Conservation (phyloP, 2,329 filamentous ascomycete species). For the Akanthomyces dipterigenus region DNA sequence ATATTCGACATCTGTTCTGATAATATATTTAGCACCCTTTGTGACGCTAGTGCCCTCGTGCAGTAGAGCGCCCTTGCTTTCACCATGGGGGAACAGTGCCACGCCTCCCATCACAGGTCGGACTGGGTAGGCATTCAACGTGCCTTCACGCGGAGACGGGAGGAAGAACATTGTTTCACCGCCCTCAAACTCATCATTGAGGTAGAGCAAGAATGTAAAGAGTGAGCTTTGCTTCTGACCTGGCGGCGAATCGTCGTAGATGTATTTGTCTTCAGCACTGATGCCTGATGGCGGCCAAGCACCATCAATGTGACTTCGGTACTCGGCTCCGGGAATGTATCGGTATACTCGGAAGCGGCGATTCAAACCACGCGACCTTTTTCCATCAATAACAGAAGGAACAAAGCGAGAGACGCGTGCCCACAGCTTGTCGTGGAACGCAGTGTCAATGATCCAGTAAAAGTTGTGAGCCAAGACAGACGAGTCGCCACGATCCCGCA, state of each 20-base stretch:
- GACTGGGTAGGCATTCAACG: constrained; percentile 62
- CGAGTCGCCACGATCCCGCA: constrained; percentile 57
- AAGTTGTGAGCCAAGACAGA: constrained; percentile 67
- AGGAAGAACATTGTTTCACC: constrained; percentile 68
- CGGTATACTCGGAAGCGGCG: constrained; percentile 65
- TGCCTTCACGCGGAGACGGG: constrained; percentile 56
- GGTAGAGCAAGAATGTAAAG: constrained; percentile 63
- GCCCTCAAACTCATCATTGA: constrained; percentile 66
- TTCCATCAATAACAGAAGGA: constrained; percentile 47
- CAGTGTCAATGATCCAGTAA: constrained; percentile 61
- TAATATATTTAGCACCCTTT: constrained; percentile 62
- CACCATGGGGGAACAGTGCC: constrained; percentile 64
- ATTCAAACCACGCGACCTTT: constrained; percentile 56
- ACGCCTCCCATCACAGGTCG: constrained; percentile 62
- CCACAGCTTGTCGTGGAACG: constrained; percentile 60
- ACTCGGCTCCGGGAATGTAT: constrained; percentile 67
- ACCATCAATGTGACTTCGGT: constrained; percentile 63
- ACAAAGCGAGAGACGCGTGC: constrained; percentile 51
- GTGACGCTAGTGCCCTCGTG: constrained; percentile 66
- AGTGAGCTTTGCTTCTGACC: constrained; percentile 57
- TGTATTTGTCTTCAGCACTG: constrained; percentile 47
- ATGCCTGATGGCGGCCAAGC: constrained; percentile 68
- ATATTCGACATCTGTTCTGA: constrained; percentile 65
- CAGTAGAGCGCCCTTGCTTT: constrained; percentile 56
- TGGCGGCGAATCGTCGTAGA: constrained; percentile 59